Conservation (phyloP, 2,329 filamentous ascomycete genomes). For the Aspergillus sp. region DNA sequence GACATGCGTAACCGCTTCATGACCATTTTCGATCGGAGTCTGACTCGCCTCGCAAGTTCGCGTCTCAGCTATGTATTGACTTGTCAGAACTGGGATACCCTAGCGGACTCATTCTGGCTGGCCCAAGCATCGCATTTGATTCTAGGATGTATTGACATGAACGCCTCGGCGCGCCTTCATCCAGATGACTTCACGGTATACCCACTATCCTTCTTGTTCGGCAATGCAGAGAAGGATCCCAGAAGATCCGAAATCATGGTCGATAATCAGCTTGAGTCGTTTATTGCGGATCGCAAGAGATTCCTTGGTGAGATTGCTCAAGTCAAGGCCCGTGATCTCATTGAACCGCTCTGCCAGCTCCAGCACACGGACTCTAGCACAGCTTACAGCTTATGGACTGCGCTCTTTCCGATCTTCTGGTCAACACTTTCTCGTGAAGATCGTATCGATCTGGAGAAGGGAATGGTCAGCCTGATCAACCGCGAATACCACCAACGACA, state of each 20-base stretch:
- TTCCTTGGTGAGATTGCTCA: conserved; percentile 85
- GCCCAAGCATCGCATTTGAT: conserved; percentile 93
- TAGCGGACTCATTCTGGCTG: conserved; percentile 95
- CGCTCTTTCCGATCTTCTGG: conserved; percentile 93
- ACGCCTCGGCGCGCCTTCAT: conserved; percentile 76
- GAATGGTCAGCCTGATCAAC: conserved; percentile 85
- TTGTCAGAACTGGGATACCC: conserved; percentile 94
- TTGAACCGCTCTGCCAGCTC: conserved; percentile 88
- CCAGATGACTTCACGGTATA: conserved; percentile 81
- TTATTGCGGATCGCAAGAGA: conserved; percentile 78
- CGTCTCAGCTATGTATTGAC: conserved; percentile 87
- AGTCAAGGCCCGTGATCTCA: conserved; percentile 82
- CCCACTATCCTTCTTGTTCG: conserved; percentile 73
- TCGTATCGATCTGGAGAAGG: conserved; percentile 84
- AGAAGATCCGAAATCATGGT: conserved; percentile 68
- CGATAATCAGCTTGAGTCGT: conserved; percentile 79
- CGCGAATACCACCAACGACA: conserved; percentile 96
- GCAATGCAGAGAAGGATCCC: conserved; percentile 72
- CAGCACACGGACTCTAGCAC: conserved; percentile 86
- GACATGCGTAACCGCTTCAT: conserved; percentile 98
- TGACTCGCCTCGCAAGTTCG: conserved; percentile 89
- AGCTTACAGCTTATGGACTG: conserved; percentile 87
- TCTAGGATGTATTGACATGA: conserved; percentile 87
- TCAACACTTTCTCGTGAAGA: conserved; percentile 86
- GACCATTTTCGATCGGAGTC: conserved; percentile 90